phyloP scores from a whole-genome alignment of 192 early-diverging fungal genomes.

The Phlyctochytrium bullatum region DNA sequence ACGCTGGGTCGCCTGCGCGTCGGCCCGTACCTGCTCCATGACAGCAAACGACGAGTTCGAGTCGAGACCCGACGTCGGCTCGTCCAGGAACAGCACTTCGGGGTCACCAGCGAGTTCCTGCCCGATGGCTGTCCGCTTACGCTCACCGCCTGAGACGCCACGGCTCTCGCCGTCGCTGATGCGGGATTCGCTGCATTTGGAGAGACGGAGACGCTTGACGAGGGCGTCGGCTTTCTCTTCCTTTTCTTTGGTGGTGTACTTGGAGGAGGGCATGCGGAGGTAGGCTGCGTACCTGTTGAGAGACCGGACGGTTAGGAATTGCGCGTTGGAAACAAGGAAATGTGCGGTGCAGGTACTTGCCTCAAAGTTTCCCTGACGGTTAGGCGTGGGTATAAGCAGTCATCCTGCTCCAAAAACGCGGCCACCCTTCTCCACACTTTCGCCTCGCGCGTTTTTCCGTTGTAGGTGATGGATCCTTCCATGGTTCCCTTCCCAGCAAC shows the following conservation, averaged over 20 bases:
- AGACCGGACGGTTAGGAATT: conserved; percentile 65
- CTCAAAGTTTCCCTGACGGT: conserved; percentile 92
- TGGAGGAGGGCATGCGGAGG: not conserved
- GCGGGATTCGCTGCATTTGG: conserved; percentile 46
- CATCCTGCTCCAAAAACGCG: conserved; percentile 24
- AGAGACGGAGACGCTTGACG: conserved; percentile 57
- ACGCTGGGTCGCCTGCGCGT: conserved; percentile 47
- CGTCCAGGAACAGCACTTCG: conserved; percentile 74
- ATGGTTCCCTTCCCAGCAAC: conserved; percentile 70
- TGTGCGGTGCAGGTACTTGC: conserved; percentile 82
- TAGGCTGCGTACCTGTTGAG: not conserved
- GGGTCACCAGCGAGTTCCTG: conserved; percentile 89
- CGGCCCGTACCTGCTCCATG: conserved; percentile 39
- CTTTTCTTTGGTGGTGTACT: conserved; percentile 14
- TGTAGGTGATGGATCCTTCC: conserved; percentile 74
- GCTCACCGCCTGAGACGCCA: conserved; percentile 90
- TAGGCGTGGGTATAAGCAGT: conserved; percentile 55
- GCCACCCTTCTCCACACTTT: conserved; percentile 51
- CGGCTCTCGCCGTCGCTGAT: conserved; percentile 65
- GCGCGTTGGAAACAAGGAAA: conserved; percentile 71
- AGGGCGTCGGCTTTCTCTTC: conserved; percentile 60
- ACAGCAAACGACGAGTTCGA: conserved; percentile 52
- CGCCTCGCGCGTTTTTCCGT: conserved; percentile 67
- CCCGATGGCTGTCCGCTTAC: conserved; percentile 87
- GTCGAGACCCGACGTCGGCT: conserved; percentile 68